A percentile compares a stretch with the other conserved stretches of the same genome.
Conservation (phyloP, 139 green algal genomes). For the Coccomyxa sp. region DNA sequence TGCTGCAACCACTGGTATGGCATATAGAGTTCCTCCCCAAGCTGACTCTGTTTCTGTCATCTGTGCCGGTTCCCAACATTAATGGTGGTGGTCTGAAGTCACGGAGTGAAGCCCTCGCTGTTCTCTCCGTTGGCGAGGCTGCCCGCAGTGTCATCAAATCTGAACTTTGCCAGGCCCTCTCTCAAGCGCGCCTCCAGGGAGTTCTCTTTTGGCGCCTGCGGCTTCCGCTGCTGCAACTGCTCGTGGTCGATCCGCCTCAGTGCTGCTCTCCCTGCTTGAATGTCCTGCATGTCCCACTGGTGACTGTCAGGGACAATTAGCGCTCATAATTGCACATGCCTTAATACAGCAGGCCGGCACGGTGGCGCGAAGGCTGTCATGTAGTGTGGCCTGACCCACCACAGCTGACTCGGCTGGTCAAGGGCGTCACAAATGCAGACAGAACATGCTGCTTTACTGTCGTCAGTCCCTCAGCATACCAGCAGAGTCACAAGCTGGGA, state of each 20-base stretch:
- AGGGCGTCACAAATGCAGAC: background rate
- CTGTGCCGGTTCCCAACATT: no score
- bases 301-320: no score
- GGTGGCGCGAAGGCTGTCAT: background rate
- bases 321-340: background rate
- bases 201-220: background rate
- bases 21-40: no score
- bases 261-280: slow-evolving; percentile 16
- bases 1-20: no score
- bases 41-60: no score
- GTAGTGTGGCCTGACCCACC: no score
- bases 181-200: slow-evolving; percentile 37
- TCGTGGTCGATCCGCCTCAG: slow-evolving; percentile 34
- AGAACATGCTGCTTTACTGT: background rate
- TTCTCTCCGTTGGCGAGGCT: background rate
- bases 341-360: background rate
- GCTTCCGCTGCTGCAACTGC: background rate
- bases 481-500: no score
- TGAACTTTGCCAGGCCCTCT: slow-evolving; percentile 37
- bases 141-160: slow-evolving; percentile 31
- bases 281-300: slow-evolving; percentile 20
- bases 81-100: no score
- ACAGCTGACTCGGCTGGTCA: background rate
- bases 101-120: background rate
- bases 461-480: no score